Conservation (phyloP, 306 rosid species). For the Oemleria cerasiformis region DNA sequence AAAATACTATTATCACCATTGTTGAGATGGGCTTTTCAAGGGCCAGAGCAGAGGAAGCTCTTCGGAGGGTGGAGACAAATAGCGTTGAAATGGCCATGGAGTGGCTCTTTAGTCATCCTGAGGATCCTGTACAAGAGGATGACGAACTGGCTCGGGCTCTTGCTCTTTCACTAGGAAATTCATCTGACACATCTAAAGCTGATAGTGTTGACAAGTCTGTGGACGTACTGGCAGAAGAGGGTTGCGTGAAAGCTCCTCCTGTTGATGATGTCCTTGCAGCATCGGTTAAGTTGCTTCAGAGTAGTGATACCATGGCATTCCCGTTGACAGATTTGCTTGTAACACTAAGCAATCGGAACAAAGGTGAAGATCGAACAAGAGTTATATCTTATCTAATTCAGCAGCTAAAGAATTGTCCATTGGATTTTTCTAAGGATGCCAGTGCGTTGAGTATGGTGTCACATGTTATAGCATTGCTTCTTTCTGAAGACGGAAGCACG, state of each 20-base stretch:
- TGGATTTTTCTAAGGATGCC: constrained; percentile 69
- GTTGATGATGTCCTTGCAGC: constrained; percentile 88
- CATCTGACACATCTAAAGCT: constrained; percentile 80
- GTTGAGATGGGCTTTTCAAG: constrained; percentile 98
- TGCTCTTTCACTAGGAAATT: constrained; percentile 86
- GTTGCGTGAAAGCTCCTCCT: constrained; percentile 74
- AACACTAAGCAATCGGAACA: constrained; percentile 79
- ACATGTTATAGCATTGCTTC: constrained; percentile 79
- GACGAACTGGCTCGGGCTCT: constrained; percentile 98
- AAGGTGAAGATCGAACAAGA: constrained; percentile 87
- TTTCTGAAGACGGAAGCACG: constrained; percentile 81
- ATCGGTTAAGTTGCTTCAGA: constrained; percentile 72
- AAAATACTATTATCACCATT: constrained; percentile 80
- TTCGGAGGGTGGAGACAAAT: constrained; percentile 89
- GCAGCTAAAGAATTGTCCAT: constrained; percentile 83
- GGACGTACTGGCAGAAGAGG: constrained; percentile 72
- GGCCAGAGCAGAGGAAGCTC: constrained; percentile 98
- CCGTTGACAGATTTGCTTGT: constrained; percentile 89
- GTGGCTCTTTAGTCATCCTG: constrained; percentile 91
- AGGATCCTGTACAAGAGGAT: constrained; percentile 99
- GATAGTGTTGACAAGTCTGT: constrained; percentile 71
- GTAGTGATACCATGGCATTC: constrained; percentile 84
- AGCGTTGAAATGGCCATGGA: constrained; percentile 99
- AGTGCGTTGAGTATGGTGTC: constrained; percentile 74
- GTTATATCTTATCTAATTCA: constrained; percentile 85